A percentile compares a stretch with the other conserved stretches of the same genome.
phyloP scores from a whole-genome alignment of 2,329 filamentous ascomycete genomes.

The Talaromyces islandicus region DNA sequence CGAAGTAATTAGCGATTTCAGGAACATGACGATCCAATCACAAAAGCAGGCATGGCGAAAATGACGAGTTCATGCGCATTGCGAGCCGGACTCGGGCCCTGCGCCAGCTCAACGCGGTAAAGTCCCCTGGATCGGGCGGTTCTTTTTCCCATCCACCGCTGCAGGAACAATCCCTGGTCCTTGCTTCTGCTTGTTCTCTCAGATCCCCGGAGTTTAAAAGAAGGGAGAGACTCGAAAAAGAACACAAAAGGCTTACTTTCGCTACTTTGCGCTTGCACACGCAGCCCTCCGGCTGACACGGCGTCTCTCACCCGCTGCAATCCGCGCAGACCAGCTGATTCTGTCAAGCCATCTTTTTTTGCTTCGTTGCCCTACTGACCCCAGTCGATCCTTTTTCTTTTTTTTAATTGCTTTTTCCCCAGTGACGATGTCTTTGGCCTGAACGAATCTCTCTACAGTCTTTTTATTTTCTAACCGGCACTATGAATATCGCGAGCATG shows the following conservation, averaged over 20 bases:
- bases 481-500: conserved; percentile 30
- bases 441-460: neutral
- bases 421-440: conserved; percentile 8
- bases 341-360: neutral
- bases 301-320: neutral
- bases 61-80: neutral
- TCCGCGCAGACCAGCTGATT: neutral
- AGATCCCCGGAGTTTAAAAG: conserved; percentile 1
- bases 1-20: neutral
- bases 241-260: neutral
- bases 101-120: conserved; percentile 5
- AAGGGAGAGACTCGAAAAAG: neutral
- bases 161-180: neutral
- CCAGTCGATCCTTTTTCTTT: conserved; percentile 12
- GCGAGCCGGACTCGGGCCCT: neutral
- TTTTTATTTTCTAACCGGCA: conserved; percentile 2
- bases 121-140: neutral
- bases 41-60: neutral
- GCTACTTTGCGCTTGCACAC: neutral
- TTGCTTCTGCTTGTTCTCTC: neutral
- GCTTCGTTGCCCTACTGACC: conserved; percentile 9
- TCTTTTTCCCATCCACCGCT: neutral
- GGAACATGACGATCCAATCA: neutral
- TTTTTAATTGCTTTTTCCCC: neutral
- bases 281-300: neutral